A percentile compares a stretch with the other conserved stretches of the same genome.
Conservation (phyloP, 2,329 filamentous ascomycete genomes). For the Hypoxylon sp. region DNA sequence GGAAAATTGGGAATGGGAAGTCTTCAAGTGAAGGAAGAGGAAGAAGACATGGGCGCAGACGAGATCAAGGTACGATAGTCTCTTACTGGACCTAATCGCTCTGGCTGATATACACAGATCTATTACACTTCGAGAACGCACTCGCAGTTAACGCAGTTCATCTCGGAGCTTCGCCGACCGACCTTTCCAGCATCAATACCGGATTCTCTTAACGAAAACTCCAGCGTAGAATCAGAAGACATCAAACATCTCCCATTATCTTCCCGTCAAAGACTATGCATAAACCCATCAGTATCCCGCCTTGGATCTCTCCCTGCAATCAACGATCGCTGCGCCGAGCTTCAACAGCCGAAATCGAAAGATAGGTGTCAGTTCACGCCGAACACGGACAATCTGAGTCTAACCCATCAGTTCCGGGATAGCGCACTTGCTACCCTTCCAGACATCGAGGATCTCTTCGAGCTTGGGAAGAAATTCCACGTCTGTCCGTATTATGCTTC, state of each 20-base stretch:
- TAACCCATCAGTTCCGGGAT: slow-evolving; percentile 87
- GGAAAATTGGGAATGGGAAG: slow-evolving; percentile 71
- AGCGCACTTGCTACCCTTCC: slow-evolving; percentile 85
- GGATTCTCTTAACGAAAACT: slow-evolving; percentile 50
- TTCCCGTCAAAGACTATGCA: slow-evolving; percentile 89
- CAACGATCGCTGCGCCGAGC: slow-evolving; percentile 91
- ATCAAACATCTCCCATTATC: slow-evolving; percentile 88
- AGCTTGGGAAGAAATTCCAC: slow-evolving; percentile 81
- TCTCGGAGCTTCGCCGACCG: slow-evolving; percentile 85
- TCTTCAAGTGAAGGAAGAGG: slow-evolving; percentile 54
- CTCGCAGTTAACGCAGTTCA: slow-evolving; percentile 91
- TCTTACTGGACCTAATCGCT: neutral
- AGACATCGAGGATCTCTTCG: slow-evolving; percentile 92
- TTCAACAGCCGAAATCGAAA: slow-evolving; percentile 81
- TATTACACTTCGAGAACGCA: slow-evolving; percentile 95
- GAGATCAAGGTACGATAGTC: slow-evolving; percentile 73
- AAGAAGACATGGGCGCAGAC: slow-evolving; percentile 68
- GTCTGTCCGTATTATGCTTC: slow-evolving; percentile 99
- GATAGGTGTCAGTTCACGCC: slow-evolving; percentile 84
- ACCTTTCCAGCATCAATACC: slow-evolving; percentile 80
- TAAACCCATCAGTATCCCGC: slow-evolving; percentile 84
- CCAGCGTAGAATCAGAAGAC: slow-evolving; percentile 62
- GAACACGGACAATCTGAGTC: slow-evolving; percentile 78
- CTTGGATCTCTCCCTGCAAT: slow-evolving; percentile 83
- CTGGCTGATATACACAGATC: slow-evolving; percentile 64